Evolutionary conservation across 768 basidiomycete species (phyloP), one percentile per base, ranked within the genome.

Genomic region (Pisolithus microcarpus): DNA sequence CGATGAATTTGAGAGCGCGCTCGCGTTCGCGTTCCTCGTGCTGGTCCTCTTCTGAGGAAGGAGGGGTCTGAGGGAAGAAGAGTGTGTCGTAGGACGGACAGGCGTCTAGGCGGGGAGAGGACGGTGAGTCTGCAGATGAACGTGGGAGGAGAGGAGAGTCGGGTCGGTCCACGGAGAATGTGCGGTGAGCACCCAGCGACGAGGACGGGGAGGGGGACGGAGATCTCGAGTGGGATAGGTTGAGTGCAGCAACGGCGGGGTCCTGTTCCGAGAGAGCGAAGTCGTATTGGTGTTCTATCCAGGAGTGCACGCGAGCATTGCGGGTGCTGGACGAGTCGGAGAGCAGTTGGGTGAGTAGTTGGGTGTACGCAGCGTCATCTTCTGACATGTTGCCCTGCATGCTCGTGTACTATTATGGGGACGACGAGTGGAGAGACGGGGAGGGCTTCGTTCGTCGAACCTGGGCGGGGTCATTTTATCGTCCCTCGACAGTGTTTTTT

Each of bases 271-370:
- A 58, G 28, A 66, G 52, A 16, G 60, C 65, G 61, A 66, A 67
- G 57, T 67, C 67, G 46, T 67, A 67, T n/a, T 67, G 65, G 26
- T 69, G 67, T 39, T 67, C 65, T 21, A 67, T 67, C 65, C 65
- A 67, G 1, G 65, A 68, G 38, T 67, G 67, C 0, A 67, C 61
- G 7, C 65, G 61, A 0, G 65, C 63, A 5, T 67, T 58, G 56
- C 65, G 66, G 0, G 60, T 37, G 0, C 47, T 6, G 5, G 65
- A 47, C 0, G 59, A 52, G 49, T 59, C 65, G 0, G 59, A 57
- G 47, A 67, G 55, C 1, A 67, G 57, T 15, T 67, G 67, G 0
- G 59, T 47, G 43, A 67, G 65, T 6, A 67, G 55, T 0, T 52
- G 57, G 9, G 65, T 61, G 43, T 68, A 68, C 0, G 65, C 65